Percentiles rank a stretch among this genome's conserved stretches.
phyloP scores from a whole-genome alignment of 495 filamentous ascomycete genomes.

The Lasiosphaeria ovina region DNA sequence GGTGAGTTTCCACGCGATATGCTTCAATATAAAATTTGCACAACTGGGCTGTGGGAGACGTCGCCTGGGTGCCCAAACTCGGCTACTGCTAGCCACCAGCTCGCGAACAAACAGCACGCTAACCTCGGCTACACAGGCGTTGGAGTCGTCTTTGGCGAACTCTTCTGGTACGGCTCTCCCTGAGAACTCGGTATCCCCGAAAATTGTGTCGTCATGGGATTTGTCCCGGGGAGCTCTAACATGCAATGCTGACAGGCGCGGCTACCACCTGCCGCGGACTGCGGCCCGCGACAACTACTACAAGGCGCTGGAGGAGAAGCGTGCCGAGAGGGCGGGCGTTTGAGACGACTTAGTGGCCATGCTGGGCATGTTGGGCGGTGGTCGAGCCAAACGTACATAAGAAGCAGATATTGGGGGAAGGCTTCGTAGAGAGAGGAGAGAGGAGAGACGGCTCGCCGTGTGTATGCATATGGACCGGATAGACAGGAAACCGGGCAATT shows the following conservation, averaged over 20 bases:
- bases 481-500: constrained; percentile 24
- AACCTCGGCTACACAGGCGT: constrained; percentile 32
- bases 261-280: constrained; percentile 52
- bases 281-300: constrained; percentile 48
- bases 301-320: constrained; percentile 46
- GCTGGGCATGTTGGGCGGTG: constrained; percentile 1
- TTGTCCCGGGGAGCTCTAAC: neutral
- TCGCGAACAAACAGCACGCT: constrained; percentile 4
- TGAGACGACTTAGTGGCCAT: constrained; percentile 11
- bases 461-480: constrained; percentile 29
- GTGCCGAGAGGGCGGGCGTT: constrained; percentile 32
- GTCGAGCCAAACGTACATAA: neutral
- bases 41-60: neutral
- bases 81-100: neutral
- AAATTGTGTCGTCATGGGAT: neutral
- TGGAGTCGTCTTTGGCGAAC: constrained; percentile 43
- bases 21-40: neutral
- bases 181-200: constrained; percentile 4
- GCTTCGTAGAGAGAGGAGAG: constrained; percentile 13
- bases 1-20: constrained; percentile 31
- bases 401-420: constrained; percentile 2
- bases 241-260: constrained; percentile 40
- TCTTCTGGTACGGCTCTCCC: constrained; percentile 44
- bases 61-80: neutral
- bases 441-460: constrained; percentile 12